These are phyloP conservation scores for Dictyostelium firmibasis DNA, from an alignment of 78 protist genomes.

Conservation along the genomic window DNA sequence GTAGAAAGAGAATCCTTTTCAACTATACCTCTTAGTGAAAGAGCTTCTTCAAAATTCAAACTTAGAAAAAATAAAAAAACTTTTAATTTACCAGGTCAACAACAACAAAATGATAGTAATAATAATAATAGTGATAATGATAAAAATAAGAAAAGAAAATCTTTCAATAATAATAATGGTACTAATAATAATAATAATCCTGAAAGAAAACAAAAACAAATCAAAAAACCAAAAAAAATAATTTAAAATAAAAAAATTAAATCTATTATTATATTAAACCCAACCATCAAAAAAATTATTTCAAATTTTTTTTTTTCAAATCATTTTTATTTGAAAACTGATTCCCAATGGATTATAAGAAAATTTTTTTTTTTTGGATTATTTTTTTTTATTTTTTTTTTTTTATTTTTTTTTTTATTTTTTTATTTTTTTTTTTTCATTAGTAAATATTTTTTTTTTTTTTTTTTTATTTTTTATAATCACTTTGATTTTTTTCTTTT, in stretches of 20 bases:
- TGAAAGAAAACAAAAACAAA: constrained; percentile 14
- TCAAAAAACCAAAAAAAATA: constrained; percentile 28
- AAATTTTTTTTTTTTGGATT: not conserved
- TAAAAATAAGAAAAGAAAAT: constrained; percentile 6
- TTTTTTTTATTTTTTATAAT: no score
- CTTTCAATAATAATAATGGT: not conserved
- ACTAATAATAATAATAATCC: constrained; percentile 19
- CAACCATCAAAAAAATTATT: not conserved
- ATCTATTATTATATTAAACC: not conserved
- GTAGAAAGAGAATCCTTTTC: constrained; percentile 50
- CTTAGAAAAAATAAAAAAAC: not conserved
- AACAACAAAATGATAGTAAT: not conserved
- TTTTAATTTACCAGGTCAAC: not conserved
- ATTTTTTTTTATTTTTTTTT: not conserved
- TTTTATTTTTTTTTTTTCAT: not conserved
- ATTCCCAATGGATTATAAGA: not conserved
- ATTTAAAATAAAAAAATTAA: not conserved
- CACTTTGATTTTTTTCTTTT: no score
- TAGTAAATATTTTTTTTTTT: no score
- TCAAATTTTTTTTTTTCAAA: not conserved
- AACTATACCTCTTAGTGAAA: constrained; percentile 48
- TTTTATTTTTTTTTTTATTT: not conserved
- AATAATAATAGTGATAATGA: constrained; percentile 3
- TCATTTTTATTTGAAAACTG: not conserved
- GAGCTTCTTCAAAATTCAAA: constrained; percentile 2